Percentiles rank a stretch among this genome's conserved stretches.
phyloP scores from a whole-genome alignment of 2,329 filamentous ascomycete genomes.

The Colletotrichum sp. region DNA sequence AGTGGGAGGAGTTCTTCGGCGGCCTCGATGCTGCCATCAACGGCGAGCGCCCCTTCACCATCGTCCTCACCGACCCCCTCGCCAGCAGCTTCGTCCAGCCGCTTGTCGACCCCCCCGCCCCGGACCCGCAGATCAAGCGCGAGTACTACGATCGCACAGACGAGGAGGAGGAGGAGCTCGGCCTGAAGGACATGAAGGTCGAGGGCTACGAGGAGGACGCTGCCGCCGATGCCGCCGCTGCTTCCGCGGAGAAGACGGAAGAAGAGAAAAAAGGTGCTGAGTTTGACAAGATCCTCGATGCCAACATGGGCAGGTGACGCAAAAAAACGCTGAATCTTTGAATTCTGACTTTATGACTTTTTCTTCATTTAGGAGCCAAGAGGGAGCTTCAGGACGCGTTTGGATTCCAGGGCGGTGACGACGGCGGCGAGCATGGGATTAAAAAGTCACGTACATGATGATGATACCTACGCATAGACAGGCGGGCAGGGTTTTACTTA shows the following conservation, averaged over 20 bases:
- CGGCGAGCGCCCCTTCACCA: constrained; percentile 79
- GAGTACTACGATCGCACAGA: constrained; percentile 87
- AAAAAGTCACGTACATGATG: constrained; percentile 12
- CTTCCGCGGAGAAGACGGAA: background rate
- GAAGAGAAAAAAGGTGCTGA: constrained; percentile 19
- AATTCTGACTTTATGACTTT: background rate
- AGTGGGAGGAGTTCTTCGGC: constrained; percentile 84
- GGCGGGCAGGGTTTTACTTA: background rate
- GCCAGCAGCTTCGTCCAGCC: constrained; percentile 95
- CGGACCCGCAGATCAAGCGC: constrained; percentile 79
- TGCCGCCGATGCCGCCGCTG: constrained; percentile 21
- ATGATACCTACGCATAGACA: constrained; percentile 18
- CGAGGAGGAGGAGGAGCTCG: constrained; percentile 93
- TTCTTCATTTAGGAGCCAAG: background rate
- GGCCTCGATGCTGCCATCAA: constrained; percentile 78
- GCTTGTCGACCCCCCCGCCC: constrained; percentile 71
- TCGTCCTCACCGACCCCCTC: constrained; percentile 86
- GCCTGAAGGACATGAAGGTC: constrained; percentile 89
- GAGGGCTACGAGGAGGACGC: constrained; percentile 78
- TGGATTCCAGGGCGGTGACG: background rate
- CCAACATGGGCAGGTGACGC: constrained; percentile 14
- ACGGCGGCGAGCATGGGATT: background rate
- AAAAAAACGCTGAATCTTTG: background rate
- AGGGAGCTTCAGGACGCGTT: background rate
- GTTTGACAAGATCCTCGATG: constrained; percentile 20